Percentiles rank a stretch among this genome's conserved stretches.
phyloP scores from a whole-genome alignment of 2,329 filamentous ascomycete genomes.

The Trichoderma endophyticum region DNA sequence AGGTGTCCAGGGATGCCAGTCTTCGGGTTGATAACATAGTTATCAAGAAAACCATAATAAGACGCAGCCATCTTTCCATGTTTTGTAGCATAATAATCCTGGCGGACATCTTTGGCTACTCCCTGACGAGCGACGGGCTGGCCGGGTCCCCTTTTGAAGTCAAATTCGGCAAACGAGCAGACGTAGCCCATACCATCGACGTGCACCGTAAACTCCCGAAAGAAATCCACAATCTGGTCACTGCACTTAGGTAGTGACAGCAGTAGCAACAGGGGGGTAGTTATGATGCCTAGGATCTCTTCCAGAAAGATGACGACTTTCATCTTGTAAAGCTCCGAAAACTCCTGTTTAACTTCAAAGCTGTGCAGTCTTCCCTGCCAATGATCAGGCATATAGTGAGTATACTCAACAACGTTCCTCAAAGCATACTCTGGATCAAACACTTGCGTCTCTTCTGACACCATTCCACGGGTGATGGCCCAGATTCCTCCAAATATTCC shows the following conservation, averaged over 20 bases:
- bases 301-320: constrained; percentile 89
- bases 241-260: constrained; percentile 83
- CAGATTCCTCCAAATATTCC: constrained; percentile 79
- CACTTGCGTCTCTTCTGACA: constrained; percentile 83
- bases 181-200: constrained; percentile 95
- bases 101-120: constrained; percentile 63
- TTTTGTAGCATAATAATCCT: constrained; percentile 92
- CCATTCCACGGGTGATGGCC: constrained; percentile 75
- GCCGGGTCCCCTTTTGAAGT: constrained; percentile 79
- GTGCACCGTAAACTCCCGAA: constrained; percentile 94
- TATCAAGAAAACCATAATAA: constrained; percentile 90
- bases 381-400: constrained; percentile 83
- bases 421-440: constrained; percentile 91
- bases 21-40: constrained; percentile 76
- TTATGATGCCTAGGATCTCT: constrained; percentile 86
- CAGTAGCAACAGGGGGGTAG: constrained; percentile 85
- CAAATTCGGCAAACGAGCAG: constrained; percentile 95
- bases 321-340: constrained; percentile 85
- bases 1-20: constrained; percentile 61
- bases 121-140: constrained; percentile 39
- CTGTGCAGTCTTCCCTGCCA: constrained; percentile 91
- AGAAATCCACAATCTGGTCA: constrained; percentile 94
- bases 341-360: constrained; percentile 88
- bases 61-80: constrained; percentile 99
- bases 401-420: constrained; percentile 85